A percentile compares a stretch with the other conserved stretches of the same genome.
These are phyloP conservation scores for Triticum turgidum DNA, from an alignment of 176 grass and related monocot genomes.

Conservation along the genomic window DNA sequence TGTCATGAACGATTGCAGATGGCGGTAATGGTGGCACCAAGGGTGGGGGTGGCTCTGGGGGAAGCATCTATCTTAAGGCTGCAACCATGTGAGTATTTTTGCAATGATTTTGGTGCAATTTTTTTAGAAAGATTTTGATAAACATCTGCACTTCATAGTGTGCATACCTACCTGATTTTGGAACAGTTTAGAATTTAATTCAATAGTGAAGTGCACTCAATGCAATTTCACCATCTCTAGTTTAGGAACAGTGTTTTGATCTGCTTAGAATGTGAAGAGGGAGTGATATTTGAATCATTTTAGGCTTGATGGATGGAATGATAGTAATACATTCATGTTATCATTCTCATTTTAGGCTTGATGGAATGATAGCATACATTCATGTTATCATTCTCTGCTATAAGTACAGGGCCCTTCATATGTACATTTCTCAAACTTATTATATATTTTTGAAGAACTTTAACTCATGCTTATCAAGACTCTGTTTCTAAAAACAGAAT, in stretches of 20 bases:
- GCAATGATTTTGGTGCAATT: neutral
- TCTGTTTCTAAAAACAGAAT: slow-evolving; percentile 20
- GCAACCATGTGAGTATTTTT: slow-evolving; percentile 65
- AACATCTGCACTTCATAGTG: neutral
- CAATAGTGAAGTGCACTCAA: neutral
- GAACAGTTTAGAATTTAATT: slow-evolving; percentile 4
- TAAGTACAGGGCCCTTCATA: neutral
- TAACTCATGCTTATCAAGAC: neutral
- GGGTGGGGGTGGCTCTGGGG: slow-evolving; percentile 91
- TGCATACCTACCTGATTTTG: neutral
- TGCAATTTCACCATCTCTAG: neutral
- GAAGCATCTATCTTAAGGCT: slow-evolving; percentile 84
- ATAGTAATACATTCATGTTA: too few relatives aligned
- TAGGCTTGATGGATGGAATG: neutral
- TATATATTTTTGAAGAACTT: neutral
- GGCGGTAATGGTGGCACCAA: slow-evolving; percentile 69
- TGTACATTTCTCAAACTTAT: neutral
- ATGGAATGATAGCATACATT: neutral
- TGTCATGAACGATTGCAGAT: slow-evolving; percentile 62
- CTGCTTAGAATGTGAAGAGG: neutral
- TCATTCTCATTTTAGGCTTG: neutral
- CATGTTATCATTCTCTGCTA: neutral
- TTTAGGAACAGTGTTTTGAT: slow-evolving; percentile 11
- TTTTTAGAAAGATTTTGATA: neutral
- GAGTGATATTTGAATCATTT: slow-evolving; percentile 7